phyloP scores from a whole-genome alignment of 2,329 filamentous ascomycete genomes.

The Phialemonium atrogriseum region DNA sequence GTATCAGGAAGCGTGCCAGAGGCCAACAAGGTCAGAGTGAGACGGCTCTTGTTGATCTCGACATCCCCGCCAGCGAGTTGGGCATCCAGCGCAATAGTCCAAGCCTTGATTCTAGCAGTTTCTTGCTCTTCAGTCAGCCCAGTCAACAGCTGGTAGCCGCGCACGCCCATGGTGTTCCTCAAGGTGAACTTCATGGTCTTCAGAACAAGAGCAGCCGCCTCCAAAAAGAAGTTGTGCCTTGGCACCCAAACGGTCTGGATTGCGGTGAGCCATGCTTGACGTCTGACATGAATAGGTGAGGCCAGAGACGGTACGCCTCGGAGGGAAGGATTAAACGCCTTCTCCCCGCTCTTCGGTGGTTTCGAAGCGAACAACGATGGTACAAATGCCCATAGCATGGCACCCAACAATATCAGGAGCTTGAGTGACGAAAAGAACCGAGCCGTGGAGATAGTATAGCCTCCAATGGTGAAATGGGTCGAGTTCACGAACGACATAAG shows the following conservation, averaged over 20 bases:
- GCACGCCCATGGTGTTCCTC: constrained; percentile 67
- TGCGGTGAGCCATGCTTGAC: constrained; percentile 86
- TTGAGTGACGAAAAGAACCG: constrained; percentile 44
- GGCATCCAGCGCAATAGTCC: constrained; percentile 87
- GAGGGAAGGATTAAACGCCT: constrained; percentile 22
- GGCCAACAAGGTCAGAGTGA: constrained; percentile 79
- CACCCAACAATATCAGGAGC: constrained; percentile 42
- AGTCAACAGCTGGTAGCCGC: constrained; percentile 69
- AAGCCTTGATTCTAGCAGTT: constrained; percentile 77
- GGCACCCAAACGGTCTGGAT: constrained; percentile 91
- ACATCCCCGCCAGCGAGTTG: constrained; percentile 86
- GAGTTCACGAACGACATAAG: constrained; percentile 38
- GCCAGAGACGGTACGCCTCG: constrained; percentile 61
- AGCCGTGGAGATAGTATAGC: constrained; percentile 38
- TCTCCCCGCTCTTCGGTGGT: constrained; percentile 39
- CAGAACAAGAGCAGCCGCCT: constrained; percentile 69
- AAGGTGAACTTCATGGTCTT: constrained; percentile 78
- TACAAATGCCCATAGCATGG: constrained; percentile 45
- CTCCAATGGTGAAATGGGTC: constrained; percentile 44
- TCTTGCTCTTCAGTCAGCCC: constrained; percentile 81
- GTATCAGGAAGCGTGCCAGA: constrained; percentile 81
- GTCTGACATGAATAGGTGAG: constrained; percentile 76
- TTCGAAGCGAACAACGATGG: constrained; percentile 48
- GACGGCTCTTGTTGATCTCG: constrained; percentile 79
- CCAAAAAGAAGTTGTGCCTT: constrained; percentile 75